These are phyloP conservation scores for Trichoderma arundinaceum DNA, from an alignment of 2,329 filamentous ascomycete species.

Conservation along the genomic window DNA sequence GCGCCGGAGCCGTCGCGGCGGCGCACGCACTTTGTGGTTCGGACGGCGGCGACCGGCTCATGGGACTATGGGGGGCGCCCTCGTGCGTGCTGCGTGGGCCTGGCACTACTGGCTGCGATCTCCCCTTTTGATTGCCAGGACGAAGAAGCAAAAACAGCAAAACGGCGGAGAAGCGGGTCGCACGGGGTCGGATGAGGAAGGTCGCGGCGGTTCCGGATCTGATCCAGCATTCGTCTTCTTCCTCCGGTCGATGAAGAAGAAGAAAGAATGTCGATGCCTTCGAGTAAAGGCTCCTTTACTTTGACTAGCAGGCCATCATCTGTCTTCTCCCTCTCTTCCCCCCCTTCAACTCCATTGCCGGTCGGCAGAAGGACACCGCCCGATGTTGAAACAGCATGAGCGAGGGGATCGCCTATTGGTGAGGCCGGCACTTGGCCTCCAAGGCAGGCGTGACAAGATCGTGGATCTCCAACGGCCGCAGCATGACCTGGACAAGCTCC, in stretches of 20 bases:
- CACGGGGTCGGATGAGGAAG: constrained; percentile 30
- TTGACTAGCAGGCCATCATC: no score
- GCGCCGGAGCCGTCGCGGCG: constrained; percentile 23
- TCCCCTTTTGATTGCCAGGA: not conserved
- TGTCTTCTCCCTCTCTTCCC: not conserved
- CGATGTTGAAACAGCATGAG: not conserved
- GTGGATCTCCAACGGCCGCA: constrained; percentile 5
- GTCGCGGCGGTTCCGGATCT: constrained; percentile 20
- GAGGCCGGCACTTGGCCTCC: constrained; percentile 8
- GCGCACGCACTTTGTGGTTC: constrained; percentile 8
- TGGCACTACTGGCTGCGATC: constrained; percentile 9
- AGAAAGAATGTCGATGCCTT: not conserved
- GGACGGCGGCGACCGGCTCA: constrained; percentile 6
- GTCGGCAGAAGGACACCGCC: not conserved
- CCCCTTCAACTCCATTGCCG: not conserved
- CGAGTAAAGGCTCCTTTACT: not conserved
- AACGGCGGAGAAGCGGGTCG: constrained; percentile 27
- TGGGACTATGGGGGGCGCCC: not conserved
- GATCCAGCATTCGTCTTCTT: not conserved
- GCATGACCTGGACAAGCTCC: constrained; percentile 9
- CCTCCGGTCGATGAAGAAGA: not conserved
- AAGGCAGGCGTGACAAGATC: not conserved
- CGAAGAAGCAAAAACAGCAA: constrained; percentile 6
- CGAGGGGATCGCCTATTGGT: not conserved
- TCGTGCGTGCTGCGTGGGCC: constrained; percentile 15